Percentiles rank a stretch among this genome's conserved stretches.
Evolutionary conservation across 371 early-diverging fungal genomes (phyloP).

Genomic region (Mucor plumbeus): DNA sequence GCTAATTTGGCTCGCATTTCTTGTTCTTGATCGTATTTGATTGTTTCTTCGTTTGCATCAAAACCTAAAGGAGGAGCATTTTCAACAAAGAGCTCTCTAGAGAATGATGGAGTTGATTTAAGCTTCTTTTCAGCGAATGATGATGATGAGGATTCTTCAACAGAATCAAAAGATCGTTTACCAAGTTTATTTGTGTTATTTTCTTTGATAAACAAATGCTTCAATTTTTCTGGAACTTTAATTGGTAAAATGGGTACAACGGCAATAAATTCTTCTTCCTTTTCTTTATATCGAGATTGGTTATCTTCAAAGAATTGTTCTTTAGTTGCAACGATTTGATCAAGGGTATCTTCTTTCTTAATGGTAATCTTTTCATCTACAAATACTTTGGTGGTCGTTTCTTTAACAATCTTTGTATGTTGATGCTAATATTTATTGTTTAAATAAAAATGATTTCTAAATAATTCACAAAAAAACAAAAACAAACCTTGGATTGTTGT

Average conservation of each 20-base stretch:
- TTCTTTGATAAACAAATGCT: constrained; percentile 12
- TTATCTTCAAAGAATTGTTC: constrained; percentile 39
- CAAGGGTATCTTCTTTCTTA: constrained; percentile 13
- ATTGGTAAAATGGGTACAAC: constrained; percentile 46
- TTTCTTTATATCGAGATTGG: constrained; percentile 24
- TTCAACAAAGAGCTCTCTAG: neutral
- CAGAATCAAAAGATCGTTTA: constrained; percentile 3
- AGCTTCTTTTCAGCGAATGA: neutral
- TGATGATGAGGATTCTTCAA: neutral
- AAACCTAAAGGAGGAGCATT: constrained; percentile 17
- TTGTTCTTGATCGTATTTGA: constrained; percentile 23
- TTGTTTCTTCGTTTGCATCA: constrained; percentile 9
- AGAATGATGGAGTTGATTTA: neutral
- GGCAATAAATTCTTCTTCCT: constrained; percentile 10
- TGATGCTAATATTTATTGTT: neutral
- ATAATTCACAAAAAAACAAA: neutral
- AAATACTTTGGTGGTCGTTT: neutral
- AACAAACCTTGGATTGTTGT: constrained; percentile 8
- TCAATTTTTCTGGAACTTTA: constrained; percentile 25
- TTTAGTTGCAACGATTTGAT: neutral
- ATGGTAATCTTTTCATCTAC: constrained; percentile 10
- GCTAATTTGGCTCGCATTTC: constrained; percentile 27
- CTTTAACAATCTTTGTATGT: neutral
- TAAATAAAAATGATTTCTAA: neutral
- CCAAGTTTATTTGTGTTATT: neutral